Evolutionary conservation across 2,329 filamentous ascomycete genomes (phyloP).

Genomic region (Nannizzia gypsea): DNA sequence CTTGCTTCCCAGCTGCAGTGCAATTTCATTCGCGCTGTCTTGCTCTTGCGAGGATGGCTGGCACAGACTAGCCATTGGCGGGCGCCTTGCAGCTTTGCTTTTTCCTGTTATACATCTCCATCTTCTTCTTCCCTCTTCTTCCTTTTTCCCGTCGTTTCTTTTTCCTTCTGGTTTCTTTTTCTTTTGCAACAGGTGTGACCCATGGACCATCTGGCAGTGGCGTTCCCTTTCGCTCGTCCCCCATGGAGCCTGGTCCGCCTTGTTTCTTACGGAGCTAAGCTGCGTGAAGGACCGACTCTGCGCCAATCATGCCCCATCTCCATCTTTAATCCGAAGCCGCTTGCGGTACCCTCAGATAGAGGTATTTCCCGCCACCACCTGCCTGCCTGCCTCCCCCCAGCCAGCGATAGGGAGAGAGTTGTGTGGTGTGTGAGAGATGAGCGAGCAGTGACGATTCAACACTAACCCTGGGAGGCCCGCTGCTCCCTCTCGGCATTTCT

Average conservation of each 20-base stretch:
- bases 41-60: not conserved
- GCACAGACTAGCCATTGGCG: constrained; percentile 2
- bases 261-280: constrained; percentile 4
- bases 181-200: constrained; percentile 1
- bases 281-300: constrained; percentile 3
- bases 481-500: constrained; percentile 1
- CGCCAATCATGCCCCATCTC: not conserved
- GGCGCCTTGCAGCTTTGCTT: not conserved
- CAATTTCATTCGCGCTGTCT: not conserved
- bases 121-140: not conserved
- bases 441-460: not conserved
- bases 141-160: not conserved
- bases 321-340: constrained; percentile 5
- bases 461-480: not conserved
- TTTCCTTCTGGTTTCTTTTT: constrained; percentile 1
- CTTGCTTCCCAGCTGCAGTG: not conserved
- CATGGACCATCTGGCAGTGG: constrained; percentile 7
- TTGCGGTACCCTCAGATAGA: constrained; percentile 6
- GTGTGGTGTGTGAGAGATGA: too few species aligned
- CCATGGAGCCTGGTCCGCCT: constrained; percentile 5
- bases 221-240: constrained; percentile 1
- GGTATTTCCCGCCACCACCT: constrained; percentile 6
- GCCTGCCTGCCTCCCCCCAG: not conserved
- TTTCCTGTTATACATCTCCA: not conserved
- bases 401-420: not conserved